Conservation (phyloP, 2,329 filamentous ascomycete species). For the Aspergillus sp. region DNA sequence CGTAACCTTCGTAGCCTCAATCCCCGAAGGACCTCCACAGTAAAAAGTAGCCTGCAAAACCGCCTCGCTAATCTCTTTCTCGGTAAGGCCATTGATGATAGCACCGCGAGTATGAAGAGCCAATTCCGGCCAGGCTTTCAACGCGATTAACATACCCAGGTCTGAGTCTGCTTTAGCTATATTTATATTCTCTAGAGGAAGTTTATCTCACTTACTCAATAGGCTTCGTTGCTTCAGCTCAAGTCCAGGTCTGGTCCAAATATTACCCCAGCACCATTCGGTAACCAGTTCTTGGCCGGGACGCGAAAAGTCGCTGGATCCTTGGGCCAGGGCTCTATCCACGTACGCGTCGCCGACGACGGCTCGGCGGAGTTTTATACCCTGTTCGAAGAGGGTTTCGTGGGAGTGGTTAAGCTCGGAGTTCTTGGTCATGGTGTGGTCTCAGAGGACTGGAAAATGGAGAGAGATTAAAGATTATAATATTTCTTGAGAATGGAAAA, state of each 20-base stretch:
- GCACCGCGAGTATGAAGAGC: slow-evolving; percentile 64
- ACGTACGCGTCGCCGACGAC: slow-evolving; percentile 19
- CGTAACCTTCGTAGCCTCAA: slow-evolving; percentile 57
- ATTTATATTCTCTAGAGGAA: not conserved
- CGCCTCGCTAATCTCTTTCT: slow-evolving; percentile 65
- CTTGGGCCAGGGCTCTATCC: slow-evolving; percentile 21
- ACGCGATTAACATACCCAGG: slow-evolving; percentile 64
- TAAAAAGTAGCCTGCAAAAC: slow-evolving; percentile 54
- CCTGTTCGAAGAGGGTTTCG: too few species aligned
- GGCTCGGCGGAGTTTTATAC: not conserved
- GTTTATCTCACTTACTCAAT: slow-evolving; percentile 40
- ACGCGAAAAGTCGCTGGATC: slow-evolving; percentile 24
- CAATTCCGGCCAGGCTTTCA: slow-evolving; percentile 62
- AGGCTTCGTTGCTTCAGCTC: slow-evolving; percentile 62
- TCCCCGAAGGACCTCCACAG: slow-evolving; percentile 57
- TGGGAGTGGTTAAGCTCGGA: too few species aligned
- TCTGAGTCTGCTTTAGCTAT: slow-evolving; percentile 28
- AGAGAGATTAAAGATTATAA: too few species aligned
- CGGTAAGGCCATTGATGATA: slow-evolving; percentile 62
- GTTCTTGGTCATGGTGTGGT: too few species aligned
- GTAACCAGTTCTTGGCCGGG: slow-evolving; percentile 26
- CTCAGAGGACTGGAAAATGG: too few species aligned
- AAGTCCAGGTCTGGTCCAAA: slow-evolving; percentile 16
- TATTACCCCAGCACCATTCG: slow-evolving; percentile 14
- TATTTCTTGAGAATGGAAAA: too few species aligned